Evolutionary conservation across 2,329 filamentous ascomycete species (phyloP), one percentile per base, ranked within the genome.

Genomic region (Lasiodiplodia citricola): DNA sequence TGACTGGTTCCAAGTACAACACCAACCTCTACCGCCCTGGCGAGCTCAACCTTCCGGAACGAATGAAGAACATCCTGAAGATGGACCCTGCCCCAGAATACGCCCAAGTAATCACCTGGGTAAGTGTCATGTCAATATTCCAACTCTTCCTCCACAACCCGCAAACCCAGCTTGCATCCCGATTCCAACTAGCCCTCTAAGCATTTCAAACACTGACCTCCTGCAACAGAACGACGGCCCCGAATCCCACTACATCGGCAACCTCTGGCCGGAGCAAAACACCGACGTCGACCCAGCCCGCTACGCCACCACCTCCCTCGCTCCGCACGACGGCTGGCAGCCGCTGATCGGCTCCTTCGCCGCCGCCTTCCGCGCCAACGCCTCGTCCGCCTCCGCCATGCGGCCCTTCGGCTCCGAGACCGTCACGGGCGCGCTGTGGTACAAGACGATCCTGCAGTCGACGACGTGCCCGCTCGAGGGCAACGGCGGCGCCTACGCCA

Each of bases 241-340:
- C 18, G 78, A 80, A 67, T 76, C 74, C 68, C 80, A 81, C 70
- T 81, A 81, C 71, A 75, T 81, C 50, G 79, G 79, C 35, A 73
- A 74, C 18, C 72, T 75, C 41, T 79, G 76, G 75, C 68, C 73
- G 7, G 78, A 80, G 66, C 73, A 74, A 25, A 76, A 78, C 65
- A 68, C 73, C 11, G 70, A 74, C 25, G 16, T 47, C 13, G 44
- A 60, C 18, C 52, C 68, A 1, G 18, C 35, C 1, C 55, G 51
- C 10, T 81, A 80, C 67, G 75, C 74, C 41, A 76, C 76, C 66
- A 71, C 73, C 51, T 72, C 73, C 52, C 57, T 64, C 54, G 74
- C 68, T 23, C 72, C 74, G 18, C 78, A 80, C 73, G 67, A 60
- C 18, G 79, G 73, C 4, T 80, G 79, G 79, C 78, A 78, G 66